phyloP scores from a whole-genome alignment of 2,329 filamentous ascomycete genomes.

The Cercospora janseana region DNA sequence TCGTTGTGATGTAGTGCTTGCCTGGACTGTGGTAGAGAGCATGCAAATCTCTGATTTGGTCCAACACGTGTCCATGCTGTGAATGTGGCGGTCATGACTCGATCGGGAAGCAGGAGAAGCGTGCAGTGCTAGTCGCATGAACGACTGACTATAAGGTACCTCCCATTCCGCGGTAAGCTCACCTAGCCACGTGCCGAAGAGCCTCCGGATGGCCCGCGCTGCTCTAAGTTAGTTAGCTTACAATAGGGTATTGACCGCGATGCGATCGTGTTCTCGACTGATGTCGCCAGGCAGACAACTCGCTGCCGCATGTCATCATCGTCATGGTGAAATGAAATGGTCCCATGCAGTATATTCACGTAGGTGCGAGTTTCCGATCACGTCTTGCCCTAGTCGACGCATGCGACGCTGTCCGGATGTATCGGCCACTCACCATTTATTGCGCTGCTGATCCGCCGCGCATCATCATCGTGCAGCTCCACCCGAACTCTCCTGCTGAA shows the following conservation, averaged over 20 bases:
- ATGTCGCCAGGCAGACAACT: background rate
- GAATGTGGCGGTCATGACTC: too few species aligned
- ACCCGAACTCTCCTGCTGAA: background rate
- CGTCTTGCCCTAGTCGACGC: background rate
- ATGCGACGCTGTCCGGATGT: background rate
- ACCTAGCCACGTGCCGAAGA: slow-evolving; percentile 5
- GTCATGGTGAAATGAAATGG: background rate
- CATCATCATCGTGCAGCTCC: slow-evolving; percentile 6
- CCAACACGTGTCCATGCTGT: too few species aligned
- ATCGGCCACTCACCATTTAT: background rate
- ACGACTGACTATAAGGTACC: background rate
- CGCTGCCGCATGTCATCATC: background rate
- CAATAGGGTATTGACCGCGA: too few species aligned
- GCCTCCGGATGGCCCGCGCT: background rate
- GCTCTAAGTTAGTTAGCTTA: too few species aligned
- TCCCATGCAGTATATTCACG: background rate
- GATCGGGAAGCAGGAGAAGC: background rate
- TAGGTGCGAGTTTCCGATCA: background rate
- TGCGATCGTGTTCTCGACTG: background rate
- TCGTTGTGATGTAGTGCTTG: too few species aligned
- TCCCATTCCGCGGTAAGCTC: too few species aligned
- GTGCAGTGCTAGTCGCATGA: background rate
- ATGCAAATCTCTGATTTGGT: too few species aligned
- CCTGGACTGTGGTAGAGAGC: too few species aligned
- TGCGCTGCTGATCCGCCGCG: background rate